phyloP scores from a whole-genome alignment of 768 basidiomycete species.

The Calocybe cyanea region DNA sequence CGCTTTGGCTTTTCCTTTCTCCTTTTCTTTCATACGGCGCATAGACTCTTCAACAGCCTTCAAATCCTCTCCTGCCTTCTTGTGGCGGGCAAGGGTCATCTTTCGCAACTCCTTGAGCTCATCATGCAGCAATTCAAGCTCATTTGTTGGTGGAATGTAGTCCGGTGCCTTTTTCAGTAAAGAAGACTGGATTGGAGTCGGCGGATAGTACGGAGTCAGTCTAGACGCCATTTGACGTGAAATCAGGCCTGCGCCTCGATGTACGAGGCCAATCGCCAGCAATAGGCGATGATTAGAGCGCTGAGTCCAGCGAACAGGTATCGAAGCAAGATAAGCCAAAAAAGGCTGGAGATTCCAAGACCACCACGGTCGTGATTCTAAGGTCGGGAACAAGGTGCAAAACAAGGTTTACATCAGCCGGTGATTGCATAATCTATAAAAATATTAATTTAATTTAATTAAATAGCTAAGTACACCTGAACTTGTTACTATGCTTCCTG shows the following conservation, averaged over 20 bases:
- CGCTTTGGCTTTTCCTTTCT: slow-evolving; percentile 69
- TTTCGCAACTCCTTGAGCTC: slow-evolving; percentile 57
- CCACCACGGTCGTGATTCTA: slow-evolving; percentile 24
- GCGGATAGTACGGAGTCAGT: slow-evolving; percentile 46
- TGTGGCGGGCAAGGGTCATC: slow-evolving; percentile 56
- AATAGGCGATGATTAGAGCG: slow-evolving; percentile 9
- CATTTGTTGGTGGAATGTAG: slow-evolving; percentile 65
- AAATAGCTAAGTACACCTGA: background rate
- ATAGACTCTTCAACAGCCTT: slow-evolving; percentile 73
- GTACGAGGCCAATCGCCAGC: slow-evolving; percentile 3
- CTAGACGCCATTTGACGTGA: slow-evolving; percentile 54
- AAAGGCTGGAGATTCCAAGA: slow-evolving; percentile 15
- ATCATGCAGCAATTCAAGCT: slow-evolving; percentile 59
- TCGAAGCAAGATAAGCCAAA: slow-evolving; percentile 9
- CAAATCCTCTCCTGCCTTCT: slow-evolving; percentile 75
- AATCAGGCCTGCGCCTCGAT: slow-evolving; percentile 11
- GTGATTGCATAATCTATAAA: slow-evolving; percentile 14
- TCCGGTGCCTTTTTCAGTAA: slow-evolving; percentile 65
- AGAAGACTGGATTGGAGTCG: slow-evolving; percentile 50
- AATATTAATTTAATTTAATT: background rate
- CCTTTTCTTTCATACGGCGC: slow-evolving; percentile 72
- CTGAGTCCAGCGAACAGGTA: slow-evolving; percentile 12
- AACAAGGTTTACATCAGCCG: slow-evolving; percentile 26
- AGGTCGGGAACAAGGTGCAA: slow-evolving; percentile 37
- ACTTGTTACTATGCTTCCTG: too few species aligned